Conservation (phyloP, 1,284 basidiomycete genomes). For the Uromyces viciae-fabae region DNA sequence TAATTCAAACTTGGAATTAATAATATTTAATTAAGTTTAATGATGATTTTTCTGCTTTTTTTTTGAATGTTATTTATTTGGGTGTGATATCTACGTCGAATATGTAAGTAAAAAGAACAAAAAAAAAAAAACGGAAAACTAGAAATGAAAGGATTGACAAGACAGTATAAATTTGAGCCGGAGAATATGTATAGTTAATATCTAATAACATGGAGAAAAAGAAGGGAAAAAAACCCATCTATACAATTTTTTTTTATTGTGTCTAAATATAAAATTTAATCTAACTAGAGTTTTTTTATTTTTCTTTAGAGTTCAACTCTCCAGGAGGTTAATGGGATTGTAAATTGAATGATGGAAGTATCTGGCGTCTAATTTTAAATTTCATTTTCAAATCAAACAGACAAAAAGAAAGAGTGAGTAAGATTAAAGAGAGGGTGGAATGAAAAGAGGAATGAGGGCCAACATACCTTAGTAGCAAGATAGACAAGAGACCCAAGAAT, state of each 20-base stretch:
- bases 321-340: conserved; percentile 26
- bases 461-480: conserved; percentile 31
- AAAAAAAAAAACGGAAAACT: no score
- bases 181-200: no score
- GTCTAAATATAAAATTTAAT: neutral
- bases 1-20: no score
- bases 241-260: neutral
- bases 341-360: conserved; percentile 22
- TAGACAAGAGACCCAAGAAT: conserved; percentile 33
- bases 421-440: neutral
- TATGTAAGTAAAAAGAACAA: no score
- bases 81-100: no score
- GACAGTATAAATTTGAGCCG: no score
- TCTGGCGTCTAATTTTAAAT: neutral
- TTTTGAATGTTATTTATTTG: no score
- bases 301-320: conserved; percentile 34
- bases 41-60: no score
- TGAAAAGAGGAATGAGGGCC: neutral
- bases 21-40: no score
- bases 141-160: no score
- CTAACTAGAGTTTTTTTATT: neutral
- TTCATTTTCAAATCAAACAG: no score
- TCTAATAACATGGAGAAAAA: neutral
- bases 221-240: neutral
- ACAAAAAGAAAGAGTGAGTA: neutral